A percentile compares a stretch with the other conserved stretches of the same genome.
These are phyloP conservation scores for Tanacetum coccineum DNA, from an alignment of 129 eudicot genomes.

Conservation along the genomic window DNA sequence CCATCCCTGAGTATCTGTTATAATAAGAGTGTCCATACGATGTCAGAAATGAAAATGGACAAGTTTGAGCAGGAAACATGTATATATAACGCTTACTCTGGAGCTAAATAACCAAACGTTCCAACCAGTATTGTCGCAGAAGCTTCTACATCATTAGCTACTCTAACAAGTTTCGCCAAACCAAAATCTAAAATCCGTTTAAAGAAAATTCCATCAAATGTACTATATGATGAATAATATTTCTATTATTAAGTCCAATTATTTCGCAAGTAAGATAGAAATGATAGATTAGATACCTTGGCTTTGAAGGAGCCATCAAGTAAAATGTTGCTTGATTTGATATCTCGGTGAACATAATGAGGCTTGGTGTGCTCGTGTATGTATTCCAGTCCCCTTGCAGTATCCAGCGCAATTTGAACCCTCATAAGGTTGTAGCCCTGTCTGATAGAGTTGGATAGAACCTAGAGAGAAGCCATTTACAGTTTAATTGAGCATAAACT, in stretches of 20 bases:
- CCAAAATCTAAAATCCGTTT: constrained; percentile 91
- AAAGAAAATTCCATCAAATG: constrained; percentile 17
- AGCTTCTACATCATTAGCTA: constrained; percentile 66
- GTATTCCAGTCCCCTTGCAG: too few relatives aligned
- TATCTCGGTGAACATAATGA: constrained; percentile 94
- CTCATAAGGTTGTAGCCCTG: constrained; percentile 89
- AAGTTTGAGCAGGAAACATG: too few relatives aligned
- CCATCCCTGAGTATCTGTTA: constrained; percentile 83
- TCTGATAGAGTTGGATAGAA: constrained; percentile 86
- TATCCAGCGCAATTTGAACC: too few relatives aligned
- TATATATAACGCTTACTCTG: too few relatives aligned
- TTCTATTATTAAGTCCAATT: background rate
- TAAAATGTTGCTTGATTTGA: constrained; percentile 86
- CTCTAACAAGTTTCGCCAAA: constrained; percentile 79
- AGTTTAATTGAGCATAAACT: background rate
- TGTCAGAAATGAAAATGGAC: constrained; percentile 1
- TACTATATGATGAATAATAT: constrained; percentile 9
- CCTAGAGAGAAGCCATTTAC: constrained; percentile 36
- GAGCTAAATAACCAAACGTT: constrained; percentile 91
- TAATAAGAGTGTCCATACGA: constrained; percentile 1
- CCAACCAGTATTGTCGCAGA: constrained; percentile 91
- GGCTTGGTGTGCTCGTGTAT: constrained; percentile 96
- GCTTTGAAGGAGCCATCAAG: constrained; percentile 86
- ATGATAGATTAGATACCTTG: constrained; percentile 46
- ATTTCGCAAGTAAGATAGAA: constrained; percentile 15